Conservation (phyloP, 176 grass and related monocot genomes). For the barley (Hordeum vulgare) region MorexV3_pseudomolecules_assembly NC_058523.1:483298743-483299242, state of each 20-base stretch:
- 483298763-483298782: conserved; percentile 52
- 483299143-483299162: conserved; percentile 64
- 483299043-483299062: conserved; percentile 45
- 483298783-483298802: conserved; percentile 36
- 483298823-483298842: background rate
- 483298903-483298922: conserved; percentile 29
- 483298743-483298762: conserved; percentile 39
- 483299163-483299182: conserved; percentile 79
- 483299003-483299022: conserved; percentile 51
- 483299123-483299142: conserved; percentile 76
- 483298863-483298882: background rate
- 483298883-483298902: conserved; percentile 26
- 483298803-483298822: conserved; percentile 36
- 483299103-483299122: conserved; percentile 76
- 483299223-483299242: conserved; percentile 71
- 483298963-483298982: conserved; percentile 52
- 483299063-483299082: conserved; percentile 36
- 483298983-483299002: conserved; percentile 64
- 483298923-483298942: conserved; percentile 26
- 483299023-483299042: conserved; percentile 57
- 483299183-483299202: conserved; percentile 55
- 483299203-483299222: conserved; percentile 55
- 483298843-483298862: background rate
- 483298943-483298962: conserved; percentile 49
- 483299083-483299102: conserved; percentile 32